These are phyloP conservation scores for Phytophthora syringae DNA, from an alignment of 352 stramenopile species.

Conservation along the genomic window DNA sequence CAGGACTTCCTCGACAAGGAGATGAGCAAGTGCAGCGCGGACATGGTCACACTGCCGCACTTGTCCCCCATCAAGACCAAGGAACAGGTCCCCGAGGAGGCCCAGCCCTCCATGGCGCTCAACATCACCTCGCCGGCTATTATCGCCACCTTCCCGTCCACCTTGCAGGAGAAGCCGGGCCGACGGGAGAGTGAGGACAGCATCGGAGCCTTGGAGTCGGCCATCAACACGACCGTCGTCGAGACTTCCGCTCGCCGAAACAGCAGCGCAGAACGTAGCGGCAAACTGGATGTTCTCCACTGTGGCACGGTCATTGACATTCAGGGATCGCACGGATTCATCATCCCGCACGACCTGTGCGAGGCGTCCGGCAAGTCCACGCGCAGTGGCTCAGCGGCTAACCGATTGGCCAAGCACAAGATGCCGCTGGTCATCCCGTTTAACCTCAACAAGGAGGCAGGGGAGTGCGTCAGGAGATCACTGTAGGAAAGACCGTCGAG, in stretches of 20 bases:
- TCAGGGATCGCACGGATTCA: conserved; percentile 73
- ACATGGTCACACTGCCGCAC: conserved; percentile 60
- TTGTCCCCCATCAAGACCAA: conserved; percentile 39
- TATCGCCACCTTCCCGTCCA: conserved; percentile 19
- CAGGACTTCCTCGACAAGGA: conserved; percentile 67
- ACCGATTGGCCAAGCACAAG: conserved; percentile 37
- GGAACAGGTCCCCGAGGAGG: conserved; percentile 27
- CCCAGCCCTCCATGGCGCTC: conserved; percentile 35
- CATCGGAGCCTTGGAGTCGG: conserved; percentile 42
- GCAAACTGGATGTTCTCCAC: conserved; percentile 73
- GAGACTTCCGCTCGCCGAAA: conserved; percentile 13
- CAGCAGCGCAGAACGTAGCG: conserved; percentile 42
- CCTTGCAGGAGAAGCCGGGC: conserved; percentile 19
- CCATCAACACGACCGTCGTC: conserved; percentile 24
- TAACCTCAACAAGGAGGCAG: conserved; percentile 55
- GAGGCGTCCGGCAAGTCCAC: conserved; percentile 23
- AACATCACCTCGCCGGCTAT: conserved; percentile 55
- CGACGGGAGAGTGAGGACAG: conserved; percentile 44
- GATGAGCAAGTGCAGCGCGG: conserved; percentile 50
- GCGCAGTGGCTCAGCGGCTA: conserved; percentile 16
- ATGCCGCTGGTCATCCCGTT: conserved; percentile 79
- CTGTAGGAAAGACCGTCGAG: conserved; percentile 74
- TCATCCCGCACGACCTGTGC: conserved; percentile 77
- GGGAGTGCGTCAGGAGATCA: conserved; percentile 52
- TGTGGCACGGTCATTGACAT: conserved; percentile 83